A percentile compares a stretch with the other conserved stretches of the same genome.
phyloP scores from a whole-genome alignment of 2,329 filamentous ascomycete genomes.

The Aciculosporium take region DNA sequence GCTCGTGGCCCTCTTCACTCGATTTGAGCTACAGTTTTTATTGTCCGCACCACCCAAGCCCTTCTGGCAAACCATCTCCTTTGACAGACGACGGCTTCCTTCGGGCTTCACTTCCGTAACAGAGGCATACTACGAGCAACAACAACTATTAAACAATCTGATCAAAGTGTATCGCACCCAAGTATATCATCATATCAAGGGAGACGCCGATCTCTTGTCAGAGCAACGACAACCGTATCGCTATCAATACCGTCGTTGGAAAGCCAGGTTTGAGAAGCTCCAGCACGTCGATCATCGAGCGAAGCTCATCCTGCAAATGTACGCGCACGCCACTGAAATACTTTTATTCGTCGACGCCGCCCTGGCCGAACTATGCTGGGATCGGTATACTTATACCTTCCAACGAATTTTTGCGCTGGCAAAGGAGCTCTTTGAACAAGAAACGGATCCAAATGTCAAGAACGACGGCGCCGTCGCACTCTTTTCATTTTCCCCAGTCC shows the following conservation, averaged over 20 bases:
- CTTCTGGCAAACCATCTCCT: background rate
- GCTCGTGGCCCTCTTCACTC: slow-evolving; percentile 8
- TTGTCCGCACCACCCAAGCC: background rate
- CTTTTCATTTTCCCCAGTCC: slow-evolving; percentile 1
- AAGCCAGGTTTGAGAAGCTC: slow-evolving; percentile 3
- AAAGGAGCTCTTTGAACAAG: slow-evolving; percentile 1
- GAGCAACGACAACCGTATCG: background rate
- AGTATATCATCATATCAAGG: background rate
- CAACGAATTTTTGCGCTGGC: background rate
- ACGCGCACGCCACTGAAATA: slow-evolving; percentile 2
- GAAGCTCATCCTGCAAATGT: slow-evolving; percentile 4
- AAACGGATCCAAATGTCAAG: background rate
- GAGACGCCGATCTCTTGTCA: background rate
- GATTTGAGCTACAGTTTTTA: slow-evolving; percentile 5
- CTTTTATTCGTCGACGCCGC: background rate
- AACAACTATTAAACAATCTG: slow-evolving; percentile 1
- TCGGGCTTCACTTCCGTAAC: background rate
- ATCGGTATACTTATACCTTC: slow-evolving; percentile 3
- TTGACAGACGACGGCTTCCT: background rate
- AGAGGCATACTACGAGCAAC: slow-evolving; percentile 3
- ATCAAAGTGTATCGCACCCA: slow-evolving; percentile 1
- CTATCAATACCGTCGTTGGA: slow-evolving; percentile 5
- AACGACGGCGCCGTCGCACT: background rate
- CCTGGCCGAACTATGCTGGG: slow-evolving; percentile 1
- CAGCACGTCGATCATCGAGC: background rate